A percentile compares a stretch with the other conserved stretches of the same genome.
Conservation (phyloP, 2,329 filamentous ascomycete genomes). For the Tolypocladium endophyticum region DNA sequence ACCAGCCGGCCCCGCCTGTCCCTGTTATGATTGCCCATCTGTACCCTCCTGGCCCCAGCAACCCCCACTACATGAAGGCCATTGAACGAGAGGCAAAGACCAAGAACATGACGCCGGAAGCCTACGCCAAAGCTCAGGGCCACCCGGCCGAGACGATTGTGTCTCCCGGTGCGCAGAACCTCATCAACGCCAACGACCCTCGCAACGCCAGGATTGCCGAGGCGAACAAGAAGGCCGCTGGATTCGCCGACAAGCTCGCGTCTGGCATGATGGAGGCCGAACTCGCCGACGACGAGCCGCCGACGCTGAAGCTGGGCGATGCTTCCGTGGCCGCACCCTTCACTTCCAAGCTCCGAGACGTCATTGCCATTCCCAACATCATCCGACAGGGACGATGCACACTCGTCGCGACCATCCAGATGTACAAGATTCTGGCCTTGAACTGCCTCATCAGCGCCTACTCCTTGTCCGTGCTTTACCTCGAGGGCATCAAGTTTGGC, state of each 20-base stretch:
- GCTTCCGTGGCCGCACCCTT: constrained; percentile 96
- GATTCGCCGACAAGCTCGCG: constrained; percentile 78
- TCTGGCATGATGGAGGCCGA: constrained; percentile 83
- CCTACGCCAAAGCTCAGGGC: constrained; percentile 43
- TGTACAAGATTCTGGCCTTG: constrained; percentile 98
- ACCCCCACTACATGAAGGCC: constrained; percentile 91
- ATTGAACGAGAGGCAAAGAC: constrained; percentile 74
- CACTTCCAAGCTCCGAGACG: constrained; percentile 93
- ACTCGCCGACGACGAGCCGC: constrained; percentile 79
- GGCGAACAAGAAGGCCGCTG: constrained; percentile 60
- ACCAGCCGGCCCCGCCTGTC: constrained; percentile 84
- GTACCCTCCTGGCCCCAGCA: constrained; percentile 80
- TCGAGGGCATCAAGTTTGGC: constrained; percentile 98
- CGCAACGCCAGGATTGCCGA: constrained; percentile 40
- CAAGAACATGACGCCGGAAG: constrained; percentile 58
- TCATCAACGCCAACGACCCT: constrained; percentile 15
- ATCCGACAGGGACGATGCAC: constrained; percentile 96
- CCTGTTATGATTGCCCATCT: constrained; percentile 88
- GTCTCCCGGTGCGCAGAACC: constrained; percentile 53
- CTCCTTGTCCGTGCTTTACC: constrained; percentile 88
- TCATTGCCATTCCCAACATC: constrained; percentile 95
- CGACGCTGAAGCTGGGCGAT: constrained; percentile 92
- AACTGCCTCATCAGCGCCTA: constrained; percentile 98
- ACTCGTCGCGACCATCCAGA: constrained; percentile 95
- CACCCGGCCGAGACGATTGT: constrained; percentile 52